Percentiles rank a stretch among this genome's conserved stretches.
phyloP scores from a whole-genome alignment of 768 basidiomycete species.

The Suillus bovinus region DNA sequence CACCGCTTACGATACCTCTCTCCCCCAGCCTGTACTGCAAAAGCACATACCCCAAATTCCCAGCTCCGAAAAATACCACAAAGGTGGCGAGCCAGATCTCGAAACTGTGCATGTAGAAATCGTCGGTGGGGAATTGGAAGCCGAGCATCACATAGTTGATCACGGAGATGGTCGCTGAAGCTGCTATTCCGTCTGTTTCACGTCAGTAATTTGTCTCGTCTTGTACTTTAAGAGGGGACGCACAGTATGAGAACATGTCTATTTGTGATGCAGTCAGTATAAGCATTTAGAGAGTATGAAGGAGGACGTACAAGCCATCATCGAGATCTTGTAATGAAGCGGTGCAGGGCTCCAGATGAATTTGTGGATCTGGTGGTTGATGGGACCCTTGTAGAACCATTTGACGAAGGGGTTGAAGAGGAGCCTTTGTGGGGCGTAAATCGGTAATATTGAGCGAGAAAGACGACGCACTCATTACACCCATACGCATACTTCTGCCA shows the following conservation, averaged over 20 bases:
- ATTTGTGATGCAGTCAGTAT: conserved; percentile 7
- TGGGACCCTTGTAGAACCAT: conserved; percentile 80
- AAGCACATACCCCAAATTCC: conserved; percentile 69
- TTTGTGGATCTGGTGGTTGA: conserved; percentile 75
- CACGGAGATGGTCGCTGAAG: conserved; percentile 61
- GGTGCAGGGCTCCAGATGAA: conserved; percentile 80
- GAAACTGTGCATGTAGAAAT: conserved; percentile 76
- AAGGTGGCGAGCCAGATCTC: conserved; percentile 80
- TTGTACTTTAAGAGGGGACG: conserved; percentile 18
- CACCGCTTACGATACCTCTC: conserved; percentile 23
- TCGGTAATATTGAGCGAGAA: background rate
- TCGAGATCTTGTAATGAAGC: conserved; percentile 78
- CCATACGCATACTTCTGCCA: conserved; percentile 92
- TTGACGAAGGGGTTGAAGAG: conserved; percentile 81
- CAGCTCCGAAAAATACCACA: conserved; percentile 76
- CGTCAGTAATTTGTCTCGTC: background rate
- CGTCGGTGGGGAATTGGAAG: conserved; percentile 70
- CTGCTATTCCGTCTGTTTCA: conserved; percentile 54
- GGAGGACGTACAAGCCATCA: conserved; percentile 48
- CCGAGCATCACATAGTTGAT: conserved; percentile 79
- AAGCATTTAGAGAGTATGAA: background rate
- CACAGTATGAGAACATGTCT: conserved; percentile 57
- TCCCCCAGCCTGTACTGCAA: conserved; percentile 71
- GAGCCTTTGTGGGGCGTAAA: conserved; percentile 67
- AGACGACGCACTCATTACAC: conserved; percentile 44